Conservation (phyloP, 805 yeast genomes). For the Ogataea methylovora region DNA sequence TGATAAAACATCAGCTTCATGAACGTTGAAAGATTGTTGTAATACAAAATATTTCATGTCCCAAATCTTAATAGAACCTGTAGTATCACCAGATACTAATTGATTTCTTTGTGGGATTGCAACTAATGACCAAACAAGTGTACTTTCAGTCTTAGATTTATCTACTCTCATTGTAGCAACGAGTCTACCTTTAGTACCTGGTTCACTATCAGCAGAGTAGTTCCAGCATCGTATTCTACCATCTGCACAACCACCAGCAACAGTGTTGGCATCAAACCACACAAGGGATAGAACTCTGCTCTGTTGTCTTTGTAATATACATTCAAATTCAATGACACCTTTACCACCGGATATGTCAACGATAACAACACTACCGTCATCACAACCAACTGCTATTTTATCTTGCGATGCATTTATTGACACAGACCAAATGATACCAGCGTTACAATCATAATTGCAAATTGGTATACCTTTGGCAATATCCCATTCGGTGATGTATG, state of each 20-base stretch:
- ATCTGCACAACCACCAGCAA: slow-evolving; percentile 94
- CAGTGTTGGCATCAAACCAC: slow-evolving; percentile 59
- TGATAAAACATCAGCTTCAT: slow-evolving; percentile 83
- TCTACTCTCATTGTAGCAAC: slow-evolving; percentile 86
- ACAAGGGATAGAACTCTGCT: slow-evolving; percentile 71
- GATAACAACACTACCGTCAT: slow-evolving; percentile 84
- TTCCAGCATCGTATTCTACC: slow-evolving; percentile 87
- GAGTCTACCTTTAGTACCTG: slow-evolving; percentile 55
- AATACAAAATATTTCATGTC: slow-evolving; percentile 70
- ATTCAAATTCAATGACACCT: slow-evolving; percentile 73
- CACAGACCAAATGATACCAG: slow-evolving; percentile 91
- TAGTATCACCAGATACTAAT: slow-evolving; percentile 93
- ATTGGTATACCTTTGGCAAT: slow-evolving; percentile 63
- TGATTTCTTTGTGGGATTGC: slow-evolving; percentile 59
- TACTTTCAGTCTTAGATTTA: slow-evolving; percentile 75
- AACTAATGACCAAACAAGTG: slow-evolving; percentile 83
- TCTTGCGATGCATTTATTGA: slow-evolving; percentile 54
- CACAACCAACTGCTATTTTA: slow-evolving; percentile 85
- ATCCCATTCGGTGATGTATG: slow-evolving; percentile 90
- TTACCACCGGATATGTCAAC: slow-evolving; percentile 80
- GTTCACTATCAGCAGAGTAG: slow-evolving; percentile 24
- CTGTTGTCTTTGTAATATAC: slow-evolving; percentile 75
- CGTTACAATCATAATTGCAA: slow-evolving; percentile 77
- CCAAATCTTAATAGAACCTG: slow-evolving; percentile 93
- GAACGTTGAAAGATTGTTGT: slow-evolving; percentile 72